Conservation (phyloP, 2,329 filamentous ascomycete genomes). For the Neonectria faginata region DNA sequence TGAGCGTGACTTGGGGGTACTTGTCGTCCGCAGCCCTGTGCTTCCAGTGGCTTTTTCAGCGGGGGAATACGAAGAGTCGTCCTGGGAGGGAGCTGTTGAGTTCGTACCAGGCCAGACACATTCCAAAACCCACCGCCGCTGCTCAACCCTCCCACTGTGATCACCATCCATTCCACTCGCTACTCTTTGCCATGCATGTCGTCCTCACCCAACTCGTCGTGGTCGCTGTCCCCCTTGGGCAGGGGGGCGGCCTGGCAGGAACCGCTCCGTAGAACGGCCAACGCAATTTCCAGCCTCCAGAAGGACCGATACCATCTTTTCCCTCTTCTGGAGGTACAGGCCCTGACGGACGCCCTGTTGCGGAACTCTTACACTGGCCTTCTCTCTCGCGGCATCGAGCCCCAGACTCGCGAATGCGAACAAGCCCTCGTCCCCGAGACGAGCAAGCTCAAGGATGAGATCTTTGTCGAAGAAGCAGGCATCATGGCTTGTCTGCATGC, state of each 20-base stretch:
- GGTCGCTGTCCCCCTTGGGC: conserved; percentile 15
- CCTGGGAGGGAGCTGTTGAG: background rate
- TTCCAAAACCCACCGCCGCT: background rate
- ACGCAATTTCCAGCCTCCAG: conserved; percentile 19
- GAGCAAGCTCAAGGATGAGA: conserved; percentile 15
- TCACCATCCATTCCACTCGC: background rate
- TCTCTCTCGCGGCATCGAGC: conserved; percentile 21
- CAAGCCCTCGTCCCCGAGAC: conserved; percentile 16
- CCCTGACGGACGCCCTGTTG: conserved; percentile 21
- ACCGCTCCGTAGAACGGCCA: conserved; percentile 25
- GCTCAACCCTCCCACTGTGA: background rate
- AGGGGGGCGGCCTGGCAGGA: conserved; percentile 25
- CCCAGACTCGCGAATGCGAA: conserved; percentile 23
- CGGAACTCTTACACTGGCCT: conserved; percentile 1
- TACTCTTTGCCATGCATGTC: conserved; percentile 26
- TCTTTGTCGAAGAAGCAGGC: conserved; percentile 20
- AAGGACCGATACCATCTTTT: conserved; percentile 25
- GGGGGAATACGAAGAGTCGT: no score
- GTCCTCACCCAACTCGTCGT: conserved; percentile 24
- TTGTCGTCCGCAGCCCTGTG: background rate
- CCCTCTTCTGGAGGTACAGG: conserved; percentile 22
- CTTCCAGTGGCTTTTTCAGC: no score
- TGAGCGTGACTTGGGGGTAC: background rate
- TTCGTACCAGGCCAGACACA: no score
- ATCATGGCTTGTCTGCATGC: conserved; percentile 29